Percentiles rank a stretch among this genome's conserved stretches.
phyloP scores from a whole-genome alignment of 169 alveolate genomes.

The Eimeria tenella region DNA sequence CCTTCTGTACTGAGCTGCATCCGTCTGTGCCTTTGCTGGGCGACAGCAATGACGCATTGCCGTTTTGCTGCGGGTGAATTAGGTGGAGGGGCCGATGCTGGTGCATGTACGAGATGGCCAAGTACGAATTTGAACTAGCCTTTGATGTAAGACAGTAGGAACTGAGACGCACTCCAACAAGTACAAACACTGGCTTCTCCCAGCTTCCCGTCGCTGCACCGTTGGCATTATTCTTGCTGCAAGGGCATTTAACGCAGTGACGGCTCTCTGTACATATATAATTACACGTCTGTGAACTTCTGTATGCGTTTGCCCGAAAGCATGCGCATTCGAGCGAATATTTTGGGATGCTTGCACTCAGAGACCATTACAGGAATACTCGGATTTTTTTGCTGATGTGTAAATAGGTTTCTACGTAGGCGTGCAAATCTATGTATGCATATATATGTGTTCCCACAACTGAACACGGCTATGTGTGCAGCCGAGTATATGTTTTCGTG shows the following conservation, averaged over 20 bases:
- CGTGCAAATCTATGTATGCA: neutral
- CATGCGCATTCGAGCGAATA: too few species aligned
- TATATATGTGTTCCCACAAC: neutral
- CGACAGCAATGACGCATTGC: too few species aligned
- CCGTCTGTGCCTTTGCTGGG: too few species aligned
- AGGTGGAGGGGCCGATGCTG: constrained; percentile 98
- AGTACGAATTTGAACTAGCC: constrained; percentile 94
- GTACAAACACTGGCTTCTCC: neutral
- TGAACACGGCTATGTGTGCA: too few species aligned
- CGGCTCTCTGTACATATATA: neutral
- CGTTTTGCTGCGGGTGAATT: neutral
- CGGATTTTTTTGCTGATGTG: too few species aligned
- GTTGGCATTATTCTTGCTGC: too few species aligned
- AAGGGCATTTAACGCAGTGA: too few species aligned
- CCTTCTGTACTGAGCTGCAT: neutral
- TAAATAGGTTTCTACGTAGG: neutral
- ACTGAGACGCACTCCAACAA: neutral
- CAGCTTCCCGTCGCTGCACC: too few species aligned
- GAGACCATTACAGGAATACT: too few species aligned
- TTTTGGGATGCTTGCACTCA: too few species aligned
- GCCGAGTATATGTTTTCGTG: too few species aligned
- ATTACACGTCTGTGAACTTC: neutral
- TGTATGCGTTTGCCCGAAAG: neutral
- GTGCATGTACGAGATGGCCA: constrained; percentile 94
- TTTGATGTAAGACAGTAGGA: constrained; percentile 87